phyloP scores from a whole-genome alignment of 2,329 filamentous ascomycete species.

The Botrytis tulipae region DNA sequence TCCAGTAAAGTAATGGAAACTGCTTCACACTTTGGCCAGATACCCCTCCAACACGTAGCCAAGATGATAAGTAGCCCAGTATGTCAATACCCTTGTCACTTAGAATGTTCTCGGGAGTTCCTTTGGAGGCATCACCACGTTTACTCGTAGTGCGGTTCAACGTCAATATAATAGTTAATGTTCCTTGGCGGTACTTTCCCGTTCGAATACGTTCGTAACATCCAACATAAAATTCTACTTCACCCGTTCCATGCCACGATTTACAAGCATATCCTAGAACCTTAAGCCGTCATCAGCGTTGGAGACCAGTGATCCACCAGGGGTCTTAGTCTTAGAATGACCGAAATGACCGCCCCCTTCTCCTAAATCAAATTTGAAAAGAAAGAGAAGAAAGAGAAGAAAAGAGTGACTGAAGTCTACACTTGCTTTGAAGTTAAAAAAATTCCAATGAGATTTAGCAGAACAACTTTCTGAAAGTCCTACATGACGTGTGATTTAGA shows the following conservation, averaged over 20 bases:
- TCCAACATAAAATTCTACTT: not conserved
- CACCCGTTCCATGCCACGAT: not conserved
- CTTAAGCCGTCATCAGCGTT: not conserved
- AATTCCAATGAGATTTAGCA: not conserved
- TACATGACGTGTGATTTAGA: not conserved
- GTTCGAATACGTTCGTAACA: not conserved
- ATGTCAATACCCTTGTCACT: not conserved
- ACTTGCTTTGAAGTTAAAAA: not conserved
- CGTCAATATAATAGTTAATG: not conserved
- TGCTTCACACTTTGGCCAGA: not conserved
- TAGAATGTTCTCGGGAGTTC: not conserved
- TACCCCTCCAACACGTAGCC: not conserved
- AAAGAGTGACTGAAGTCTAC: not conserved
- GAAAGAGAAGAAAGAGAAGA: not conserved
- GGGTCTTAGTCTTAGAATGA: not conserved
- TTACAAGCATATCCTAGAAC: not conserved
- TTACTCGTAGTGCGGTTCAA: not conserved
- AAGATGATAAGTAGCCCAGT: not conserved
- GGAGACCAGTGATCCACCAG: not conserved
- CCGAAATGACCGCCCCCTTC: not conserved
- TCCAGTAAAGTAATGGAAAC: not conserved
- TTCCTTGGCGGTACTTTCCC: not conserved
- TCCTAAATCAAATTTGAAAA: not conserved
- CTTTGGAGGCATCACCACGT: not conserved
- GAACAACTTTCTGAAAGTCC: not conserved